Percentiles rank a stretch among this genome's conserved stretches.
Evolutionary conservation across 805 yeast species (phyloP).

Genomic region (Yarrowia yakushimensis): DNA sequence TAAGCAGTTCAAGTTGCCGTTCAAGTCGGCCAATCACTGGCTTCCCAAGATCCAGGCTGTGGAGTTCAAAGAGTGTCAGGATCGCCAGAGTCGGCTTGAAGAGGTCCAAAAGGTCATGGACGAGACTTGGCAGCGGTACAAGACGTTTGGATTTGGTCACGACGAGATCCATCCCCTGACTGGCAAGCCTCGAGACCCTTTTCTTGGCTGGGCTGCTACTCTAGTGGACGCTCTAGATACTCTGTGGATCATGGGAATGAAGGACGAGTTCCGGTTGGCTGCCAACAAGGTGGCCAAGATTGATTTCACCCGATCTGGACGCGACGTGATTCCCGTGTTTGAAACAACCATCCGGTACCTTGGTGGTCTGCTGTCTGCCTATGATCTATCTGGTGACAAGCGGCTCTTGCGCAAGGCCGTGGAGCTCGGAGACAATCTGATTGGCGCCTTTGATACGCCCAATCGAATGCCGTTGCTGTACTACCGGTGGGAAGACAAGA

Average conservation of each 20-base stretch:
- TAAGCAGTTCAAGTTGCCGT: not conserved
- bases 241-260: constrained; percentile 45
- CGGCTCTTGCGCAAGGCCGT: constrained; percentile 43
- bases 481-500: constrained; percentile 43
- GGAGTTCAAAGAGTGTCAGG: not conserved
- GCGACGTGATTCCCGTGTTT: constrained; percentile 46
- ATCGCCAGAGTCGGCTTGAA: constrained; percentile 30
- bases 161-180: constrained; percentile 47
- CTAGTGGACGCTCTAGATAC: constrained; percentile 54
- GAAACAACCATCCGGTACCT: constrained; percentile 52
- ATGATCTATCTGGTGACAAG: constrained; percentile 45
- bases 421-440: constrained; percentile 47
- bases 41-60: constrained; percentile 30
- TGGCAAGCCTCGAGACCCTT: constrained; percentile 39
- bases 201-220: constrained; percentile 52
- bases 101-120: constrained; percentile 41
- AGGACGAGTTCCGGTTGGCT: constrained; percentile 42
- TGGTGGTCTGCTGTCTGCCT: constrained; percentile 53
- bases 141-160: constrained; percentile 44
- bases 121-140: constrained; percentile 47
- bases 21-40: not conserved
- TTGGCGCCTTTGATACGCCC: constrained; percentile 59
- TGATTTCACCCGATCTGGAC: constrained; percentile 42
- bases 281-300: constrained; percentile 40
- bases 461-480: constrained; percentile 51